A percentile compares a stretch with the other conserved stretches of the same genome.
These are phyloP conservation scores for Pseudevernia furfuracea DNA, from an alignment of 495 filamentous ascomycete genomes.

Conservation along the genomic window DNA sequence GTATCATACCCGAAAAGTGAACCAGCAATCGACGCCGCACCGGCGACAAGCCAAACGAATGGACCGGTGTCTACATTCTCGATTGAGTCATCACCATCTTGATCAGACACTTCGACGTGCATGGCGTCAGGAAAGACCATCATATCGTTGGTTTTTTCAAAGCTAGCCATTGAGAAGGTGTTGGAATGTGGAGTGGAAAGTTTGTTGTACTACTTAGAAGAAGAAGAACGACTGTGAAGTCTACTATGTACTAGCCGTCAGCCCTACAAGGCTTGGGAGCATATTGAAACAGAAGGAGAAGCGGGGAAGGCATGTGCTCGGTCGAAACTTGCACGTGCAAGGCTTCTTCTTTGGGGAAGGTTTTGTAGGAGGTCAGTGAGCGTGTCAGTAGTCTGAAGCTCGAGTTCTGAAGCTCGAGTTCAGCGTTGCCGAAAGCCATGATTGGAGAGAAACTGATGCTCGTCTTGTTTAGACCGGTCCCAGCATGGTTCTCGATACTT, in stretches of 20 bases:
- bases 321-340: neutral
- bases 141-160: neutral
- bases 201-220: neutral
- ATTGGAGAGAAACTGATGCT: no score
- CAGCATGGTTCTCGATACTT: no score
- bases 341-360: neutral
- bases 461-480: neutral
- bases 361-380: neutral
- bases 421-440: neutral
- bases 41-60: constrained; percentile 37
- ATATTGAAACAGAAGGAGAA: no score
- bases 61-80: constrained; percentile 29
- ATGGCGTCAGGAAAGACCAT: constrained; percentile 4
- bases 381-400: neutral
- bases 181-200: neutral
- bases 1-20: constrained; percentile 44
- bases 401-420: neutral
- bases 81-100: constrained; percentile 27
- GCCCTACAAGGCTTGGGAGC: neutral
- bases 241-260: neutral
- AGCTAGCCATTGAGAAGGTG: neutral
- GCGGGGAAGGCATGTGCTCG: neutral
- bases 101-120: constrained; percentile 11
- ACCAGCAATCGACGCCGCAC: constrained; percentile 35
- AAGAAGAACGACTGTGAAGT: neutral